Base-by-base conservation (phyloP, 176 grass and related monocot species). In the Triticum aestivum region DNA sequence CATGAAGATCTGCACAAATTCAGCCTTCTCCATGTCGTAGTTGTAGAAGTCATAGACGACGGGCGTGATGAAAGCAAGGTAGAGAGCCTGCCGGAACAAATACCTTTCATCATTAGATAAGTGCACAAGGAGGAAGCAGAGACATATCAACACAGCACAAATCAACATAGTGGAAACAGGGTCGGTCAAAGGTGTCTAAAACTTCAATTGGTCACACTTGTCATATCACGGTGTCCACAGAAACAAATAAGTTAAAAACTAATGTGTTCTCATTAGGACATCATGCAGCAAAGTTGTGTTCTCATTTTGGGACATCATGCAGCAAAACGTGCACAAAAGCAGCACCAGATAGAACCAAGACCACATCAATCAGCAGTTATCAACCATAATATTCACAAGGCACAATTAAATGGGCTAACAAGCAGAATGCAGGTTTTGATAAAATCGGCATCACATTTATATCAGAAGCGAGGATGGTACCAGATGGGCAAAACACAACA, bases 21-120 rank as follows among this genome's bases (percentile, higher is more conserved):
- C 92, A 9, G 81, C 63, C 81, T 82, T 97, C 81, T 97, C 94
- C 58, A 87, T 89, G 61, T 94, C 92, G 1, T 94, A 94, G 56
- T 94, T 97, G 73, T 94, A 97, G 86, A 97, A 97, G 73, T 97
- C 94, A 0, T 89, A 91, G 10, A 97, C 86, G 3, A 94, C 47
- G 0, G 90, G 94, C 0, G 94, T 91, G 59, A 97, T 86, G 56
- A 94, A 85, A 24, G 81, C 86, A 42, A 97, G 81, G 83, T 97
- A 91, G 14, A 87, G 3, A 17, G 82, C 18, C 94, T 97, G 86
- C 54, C 83, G 64, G 29, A 2, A 45, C 32, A 78, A 75, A 64
- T 1, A 17, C 34, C 20, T 21, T 23, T 44, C 9, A 24, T 24
- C 24, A 8, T 88, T 85, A 85, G n/a, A 61, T 18, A 45, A 49